Evolutionary conservation across 306 rosid genomes (phyloP), one percentile per base, ranked within the genome.

Genomic region (Arachis stenosperma): DNA sequence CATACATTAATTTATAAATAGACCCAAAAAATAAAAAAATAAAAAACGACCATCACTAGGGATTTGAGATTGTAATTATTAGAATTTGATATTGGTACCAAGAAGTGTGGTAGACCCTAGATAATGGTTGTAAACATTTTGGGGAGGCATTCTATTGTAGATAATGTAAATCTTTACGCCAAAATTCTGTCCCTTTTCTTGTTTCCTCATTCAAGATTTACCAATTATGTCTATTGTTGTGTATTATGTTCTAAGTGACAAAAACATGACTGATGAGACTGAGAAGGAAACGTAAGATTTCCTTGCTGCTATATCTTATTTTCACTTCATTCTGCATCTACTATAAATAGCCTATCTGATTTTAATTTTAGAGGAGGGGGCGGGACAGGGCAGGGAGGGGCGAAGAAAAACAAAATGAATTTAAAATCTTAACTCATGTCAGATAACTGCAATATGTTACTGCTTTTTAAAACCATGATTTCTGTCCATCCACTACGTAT

Each of bases 401-500:
- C 13, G 6, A 36, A 48, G 54, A 36, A 51, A n/a, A 14, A 61
- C 51, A 48, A 37, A 50, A 2, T 48, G 46, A 11, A 42, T 7
- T 60, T 40, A 8, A 55, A 7, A 15, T 59, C 60, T 75, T 71
- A 76, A 71, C 43, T 41, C 63, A 13, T 70, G 51, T 59, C 59
- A 47, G 67, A 83, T 75, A 83, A 75, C 60, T 73, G 82, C 82
- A 72, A 76, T 17, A 53, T 76, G 68, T 22, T 67, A 13, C 54
- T 73, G 54, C 80, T 76, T 79, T 73, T 62, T 40, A 47, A 53
- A 74, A 61, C 65, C 42, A 83, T 61, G 44, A 72, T 64, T 76
- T 69, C 36, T 80, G 70, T 64, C 82, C 82, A 74, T 78, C 78
- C 73, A 84, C 72, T 76, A 73, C 76, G 81, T 76, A 40, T 52